These are phyloP conservation scores for Diospyros kaki DNA, from an alignment of 148 eudicot genomes.

Conservation along the genomic window DNA sequence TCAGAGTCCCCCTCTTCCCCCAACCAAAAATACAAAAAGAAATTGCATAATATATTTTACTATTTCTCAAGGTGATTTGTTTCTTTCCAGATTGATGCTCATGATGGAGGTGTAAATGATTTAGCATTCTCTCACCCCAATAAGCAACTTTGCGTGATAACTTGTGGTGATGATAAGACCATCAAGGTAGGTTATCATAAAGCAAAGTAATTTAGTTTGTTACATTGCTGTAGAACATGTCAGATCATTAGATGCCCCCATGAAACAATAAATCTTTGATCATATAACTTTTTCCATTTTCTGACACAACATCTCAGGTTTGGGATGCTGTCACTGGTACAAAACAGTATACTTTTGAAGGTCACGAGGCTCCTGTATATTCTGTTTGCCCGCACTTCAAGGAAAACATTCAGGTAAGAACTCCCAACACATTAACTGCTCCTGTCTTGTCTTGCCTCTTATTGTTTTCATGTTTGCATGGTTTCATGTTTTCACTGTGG, in stretches of 20 bases:
- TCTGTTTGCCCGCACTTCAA: conserved; percentile 86
- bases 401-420: conserved; percentile 62
- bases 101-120: conserved; percentile 84
- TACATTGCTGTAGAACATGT: conserved; percentile 1
- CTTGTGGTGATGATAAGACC: conserved; percentile 94
- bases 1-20: background rate
- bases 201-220: background rate
- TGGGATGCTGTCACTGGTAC: conserved; percentile 80
- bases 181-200: conserved; percentile 44
- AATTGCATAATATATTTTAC: background rate
- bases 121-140: conserved; percentile 82
- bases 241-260: background rate
- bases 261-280: background rate
- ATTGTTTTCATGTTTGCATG: background rate
- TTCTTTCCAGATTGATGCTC: conserved; percentile 76
- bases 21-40: too few relatives aligned
- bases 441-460: background rate
- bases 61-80: background rate
- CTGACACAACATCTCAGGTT: conserved; percentile 34
- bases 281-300: background rate
- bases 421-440: background rate
- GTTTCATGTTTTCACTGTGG: background rate
- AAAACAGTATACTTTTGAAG: conserved; percentile 73
- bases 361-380: conserved; percentile 88
- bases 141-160: conserved; percentile 72